Conservation (phyloP, 352 stramenopile species). For the Globisporangium spiculum region DNA sequence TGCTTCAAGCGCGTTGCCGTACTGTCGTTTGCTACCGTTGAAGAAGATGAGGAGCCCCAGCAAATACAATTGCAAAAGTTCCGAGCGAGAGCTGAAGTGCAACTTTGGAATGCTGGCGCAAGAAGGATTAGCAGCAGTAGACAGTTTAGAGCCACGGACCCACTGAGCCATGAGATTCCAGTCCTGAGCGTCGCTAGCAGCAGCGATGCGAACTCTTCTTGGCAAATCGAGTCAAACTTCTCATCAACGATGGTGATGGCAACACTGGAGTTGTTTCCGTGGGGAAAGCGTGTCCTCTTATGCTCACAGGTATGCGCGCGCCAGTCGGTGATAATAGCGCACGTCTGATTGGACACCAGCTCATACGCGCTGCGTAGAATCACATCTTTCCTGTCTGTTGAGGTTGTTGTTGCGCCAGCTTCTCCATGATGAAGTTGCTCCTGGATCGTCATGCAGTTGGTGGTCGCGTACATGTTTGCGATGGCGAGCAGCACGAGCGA, state of each 20-base stretch:
- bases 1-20: background rate
- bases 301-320: conserved; percentile 16
- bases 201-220: conserved; percentile 23
- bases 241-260: background rate
- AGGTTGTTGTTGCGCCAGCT: background rate
- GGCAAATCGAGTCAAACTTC: conserved; percentile 22
- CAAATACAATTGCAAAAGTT: conserved; percentile 4
- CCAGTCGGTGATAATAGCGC: conserved; percentile 12
- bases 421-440: conserved; percentile 1
- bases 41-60: background rate
- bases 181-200: conserved; percentile 18
- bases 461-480: conserved; percentile 25
- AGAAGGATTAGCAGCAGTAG: conserved; percentile 22
- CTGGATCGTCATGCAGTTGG: conserved; percentile 11
- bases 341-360: conserved; percentile 23
- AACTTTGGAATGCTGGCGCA: conserved; percentile 13
- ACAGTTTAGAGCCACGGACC: conserved; percentile 14
- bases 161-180: conserved; percentile 15
- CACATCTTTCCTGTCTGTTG: background rate
- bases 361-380: conserved; percentile 22
- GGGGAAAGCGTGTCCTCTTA: background rate
- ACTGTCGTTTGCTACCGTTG: background rate
- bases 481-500: conserved; percentile 25
- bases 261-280: background rate
- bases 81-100: background rate